Evolutionary conservation across 805 yeast species (phyloP).

Genomic region (Suhomyces sp.): DNA sequence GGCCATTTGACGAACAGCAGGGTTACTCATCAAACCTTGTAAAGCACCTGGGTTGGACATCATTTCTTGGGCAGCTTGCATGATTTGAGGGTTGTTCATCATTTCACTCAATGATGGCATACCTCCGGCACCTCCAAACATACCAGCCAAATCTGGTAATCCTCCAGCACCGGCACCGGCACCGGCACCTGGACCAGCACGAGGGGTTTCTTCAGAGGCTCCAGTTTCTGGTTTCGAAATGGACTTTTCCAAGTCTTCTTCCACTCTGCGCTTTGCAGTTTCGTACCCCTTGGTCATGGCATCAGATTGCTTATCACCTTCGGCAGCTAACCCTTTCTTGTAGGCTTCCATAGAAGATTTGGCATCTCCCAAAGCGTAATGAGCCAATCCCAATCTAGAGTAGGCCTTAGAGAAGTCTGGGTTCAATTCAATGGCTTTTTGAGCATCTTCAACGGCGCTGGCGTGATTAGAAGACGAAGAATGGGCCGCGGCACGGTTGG

Average conservation of each 20-base stretch:
- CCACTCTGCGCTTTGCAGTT: conserved; percentile 85
- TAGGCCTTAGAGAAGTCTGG: conserved; percentile 88
- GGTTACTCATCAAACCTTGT: conserved; percentile 73
- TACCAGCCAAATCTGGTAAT: conserved; percentile 70
- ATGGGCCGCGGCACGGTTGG: conserved; percentile 97
- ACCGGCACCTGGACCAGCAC: conserved; percentile 35
- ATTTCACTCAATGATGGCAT: conserved; percentile 66
- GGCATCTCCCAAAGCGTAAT: conserved; percentile 91
- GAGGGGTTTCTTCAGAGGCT: conserved; percentile 15
- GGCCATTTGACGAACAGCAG: conserved; percentile 82
- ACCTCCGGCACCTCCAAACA: conserved; percentile 69
- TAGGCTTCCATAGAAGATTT: conserved; percentile 89
- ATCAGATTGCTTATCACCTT: conserved; percentile 80
- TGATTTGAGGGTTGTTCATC: conserved; percentile 87
- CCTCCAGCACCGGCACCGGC: conserved; percentile 51
- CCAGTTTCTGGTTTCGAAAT: conserved; percentile 29
- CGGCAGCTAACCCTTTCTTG: conserved; percentile 79
- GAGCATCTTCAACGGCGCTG: conserved; percentile 80
- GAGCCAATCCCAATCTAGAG: conserved; percentile 92
- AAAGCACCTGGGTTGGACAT: conserved; percentile 84
- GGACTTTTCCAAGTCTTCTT: conserved; percentile 60
- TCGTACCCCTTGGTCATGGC: conserved; percentile 93
- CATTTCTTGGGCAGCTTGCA: conserved; percentile 84
- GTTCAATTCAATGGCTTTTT: conserved; percentile 73
- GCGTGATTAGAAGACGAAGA: conserved; percentile 74